Evolutionary conservation across 202 grass and related monocot genomes (phyloP).

Genomic region (Brachypodium distachyon): DNA sequence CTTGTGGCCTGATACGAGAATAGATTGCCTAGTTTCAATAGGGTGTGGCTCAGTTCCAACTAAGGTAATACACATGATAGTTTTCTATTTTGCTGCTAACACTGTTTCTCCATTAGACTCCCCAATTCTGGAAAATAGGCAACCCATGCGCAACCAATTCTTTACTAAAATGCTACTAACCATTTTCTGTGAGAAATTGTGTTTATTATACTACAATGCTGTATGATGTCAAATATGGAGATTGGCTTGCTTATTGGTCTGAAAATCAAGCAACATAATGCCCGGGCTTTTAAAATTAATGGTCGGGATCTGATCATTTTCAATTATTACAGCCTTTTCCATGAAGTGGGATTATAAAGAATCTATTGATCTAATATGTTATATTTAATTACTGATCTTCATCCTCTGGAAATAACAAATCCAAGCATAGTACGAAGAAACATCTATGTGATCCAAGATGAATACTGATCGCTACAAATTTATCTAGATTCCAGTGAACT

Average conservation of each 20-base stretch:
- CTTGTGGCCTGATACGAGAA: constrained; percentile 90
- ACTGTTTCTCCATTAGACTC: constrained; percentile 8
- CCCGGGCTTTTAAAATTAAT: not conserved
- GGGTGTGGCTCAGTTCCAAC: constrained; percentile 90
- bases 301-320: not conserved
- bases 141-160: constrained; percentile 4
- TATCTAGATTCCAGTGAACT: constrained; percentile 1
- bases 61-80: constrained; percentile 53
- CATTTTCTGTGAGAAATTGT: not conserved
- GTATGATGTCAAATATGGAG: not conserved
- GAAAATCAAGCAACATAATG: not conserved
- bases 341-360: not conserved
- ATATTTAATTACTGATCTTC: not conserved
- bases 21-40: constrained; percentile 90
- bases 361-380: not conserved
- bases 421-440: not conserved
- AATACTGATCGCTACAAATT: not conserved
- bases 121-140: not conserved
- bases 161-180: constrained; percentile 6
- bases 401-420: not conserved
- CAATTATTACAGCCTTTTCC: not conserved
- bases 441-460: constrained; percentile 14
- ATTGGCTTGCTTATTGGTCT: not conserved
- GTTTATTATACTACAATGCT: not conserved
- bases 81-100: not conserved